Percentiles rank a stretch among this genome's conserved stretches.
Evolutionary conservation across 1,284 basidiomycete genomes (phyloP).

Genomic region (Neolentinus lepideus): DNA sequence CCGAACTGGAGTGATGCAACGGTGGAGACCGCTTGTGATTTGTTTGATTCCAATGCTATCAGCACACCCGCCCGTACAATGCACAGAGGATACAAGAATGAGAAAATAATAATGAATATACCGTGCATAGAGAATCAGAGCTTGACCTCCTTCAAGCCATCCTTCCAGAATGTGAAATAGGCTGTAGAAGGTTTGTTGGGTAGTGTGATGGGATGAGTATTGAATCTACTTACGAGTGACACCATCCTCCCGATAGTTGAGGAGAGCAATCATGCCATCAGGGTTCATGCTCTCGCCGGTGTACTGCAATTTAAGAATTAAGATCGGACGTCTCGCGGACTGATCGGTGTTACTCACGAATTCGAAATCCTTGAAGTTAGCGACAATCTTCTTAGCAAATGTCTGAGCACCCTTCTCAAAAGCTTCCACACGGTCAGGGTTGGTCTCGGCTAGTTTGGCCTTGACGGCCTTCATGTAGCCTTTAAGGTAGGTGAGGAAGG

Average conservation of each 20-base stretch:
- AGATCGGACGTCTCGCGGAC: no score
- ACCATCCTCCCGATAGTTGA: slow-evolving; percentile 80
- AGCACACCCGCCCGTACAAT: background rate
- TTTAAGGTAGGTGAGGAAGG: slow-evolving; percentile 84
- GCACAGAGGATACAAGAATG: slow-evolving; percentile 4
- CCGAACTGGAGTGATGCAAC: slow-evolving; percentile 1
- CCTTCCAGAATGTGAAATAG: slow-evolving; percentile 92
- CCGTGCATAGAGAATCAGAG: slow-evolving; percentile 31
- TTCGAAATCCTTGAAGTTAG: slow-evolving; percentile 89
- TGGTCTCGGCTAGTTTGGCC: slow-evolving; percentile 44
- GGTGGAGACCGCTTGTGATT: slow-evolving; percentile 15
- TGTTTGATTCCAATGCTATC: background rate
- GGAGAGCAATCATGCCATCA: slow-evolving; percentile 85
- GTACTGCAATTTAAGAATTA: slow-evolving; percentile 66
- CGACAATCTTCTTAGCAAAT: slow-evolving; percentile 85
- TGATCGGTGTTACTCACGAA: slow-evolving; percentile 45
- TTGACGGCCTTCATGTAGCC: slow-evolving; percentile 83
- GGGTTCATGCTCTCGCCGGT: slow-evolving; percentile 83
- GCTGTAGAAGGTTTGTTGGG: slow-evolving; percentile 36
- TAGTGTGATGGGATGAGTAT: background rate
- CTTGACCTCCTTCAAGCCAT: slow-evolving; percentile 78
- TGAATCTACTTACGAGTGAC: slow-evolving; percentile 54
- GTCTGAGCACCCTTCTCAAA: slow-evolving; percentile 83
- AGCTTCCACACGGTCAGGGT: slow-evolving; percentile 64
- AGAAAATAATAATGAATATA: slow-evolving; percentile 7